Base-by-base conservation (phyloP, 2,329 filamentous ascomycete species). In the Diaporthe sp. region DNA sequence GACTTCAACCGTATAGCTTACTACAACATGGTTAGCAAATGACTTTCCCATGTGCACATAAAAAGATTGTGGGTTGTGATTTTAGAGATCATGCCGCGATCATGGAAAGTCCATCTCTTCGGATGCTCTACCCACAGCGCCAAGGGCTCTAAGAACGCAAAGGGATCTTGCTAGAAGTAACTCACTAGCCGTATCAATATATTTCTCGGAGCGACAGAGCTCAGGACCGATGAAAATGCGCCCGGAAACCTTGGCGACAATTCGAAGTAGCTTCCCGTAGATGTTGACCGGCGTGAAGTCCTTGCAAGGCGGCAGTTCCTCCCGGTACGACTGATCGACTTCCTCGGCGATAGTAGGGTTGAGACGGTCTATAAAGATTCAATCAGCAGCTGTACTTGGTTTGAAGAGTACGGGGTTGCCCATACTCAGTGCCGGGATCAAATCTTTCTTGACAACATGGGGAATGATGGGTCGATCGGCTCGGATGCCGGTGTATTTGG, bases 191-290 rank as follows among this genome's bases (percentile, higher is more conserved):
- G 85, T 82, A 53, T 88, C 83, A 3, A 89, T 79, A 78, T 88
- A 89, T 37, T 83, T 81, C 53, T 87, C 85, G 4, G 83, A 79
- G 44, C 84, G 86, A 77, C 86, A 87, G 1, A 88, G 82, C 71
- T 88, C 86, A 1, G 85, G 80, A 7, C 87, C 88, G 39, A 89
- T 82, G 71, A 89, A 89, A 39, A 89, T 80, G 15, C 85, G 82
- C 4, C 87, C 87, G 0, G 86, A 88, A 0, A 86, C 83, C 75
- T 85, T 85, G 67, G 85, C 86, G 1, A 90, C 84, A 53, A 89
- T 84, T 25, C 85, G 85, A 3, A 88, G 81, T 7, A 89, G 79
- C 12, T 81, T 83, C 13, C 81, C 75, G 80, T 86, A 82, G 44
- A 87, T 83, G n/a, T 83, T 83, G 58, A 87, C 80, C 1, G 81